Percentiles rank a stretch among this genome's conserved stretches.
phyloP scores from a whole-genome alignment of 495 filamentous ascomycete genomes.

The Lasiosphaeria hispida region DNA sequence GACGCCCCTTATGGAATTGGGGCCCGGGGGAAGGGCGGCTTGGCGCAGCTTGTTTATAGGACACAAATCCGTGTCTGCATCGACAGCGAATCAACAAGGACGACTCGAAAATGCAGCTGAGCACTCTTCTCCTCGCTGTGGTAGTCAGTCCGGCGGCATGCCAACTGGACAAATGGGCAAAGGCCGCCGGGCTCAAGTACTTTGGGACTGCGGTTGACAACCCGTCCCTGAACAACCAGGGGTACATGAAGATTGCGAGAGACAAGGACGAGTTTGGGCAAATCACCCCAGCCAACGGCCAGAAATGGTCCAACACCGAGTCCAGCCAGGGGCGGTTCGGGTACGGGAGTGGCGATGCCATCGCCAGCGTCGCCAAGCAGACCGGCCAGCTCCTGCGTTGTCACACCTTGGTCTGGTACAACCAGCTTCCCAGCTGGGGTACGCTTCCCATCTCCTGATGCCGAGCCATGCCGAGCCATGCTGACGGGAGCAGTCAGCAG shows the following conservation, averaged over 20 bases:
- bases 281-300: slow-evolving; percentile 54
- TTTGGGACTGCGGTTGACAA: slow-evolving; percentile 61
- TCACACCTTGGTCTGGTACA: slow-evolving; percentile 59
- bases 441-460: too few relatives aligned
- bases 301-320: slow-evolving; percentile 47
- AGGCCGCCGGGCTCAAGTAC: slow-evolving; percentile 49
- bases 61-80: too few relatives aligned
- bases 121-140: not conserved
- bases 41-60: too few relatives aligned
- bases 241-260: slow-evolving; percentile 39
- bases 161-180: slow-evolving; percentile 47
- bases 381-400: slow-evolving; percentile 53
- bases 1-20: too few relatives aligned
- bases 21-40: too few relatives aligned
- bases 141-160: not conserved
- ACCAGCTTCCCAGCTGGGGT: slow-evolving; percentile 55
- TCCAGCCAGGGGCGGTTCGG: slow-evolving; percentile 42
- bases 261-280: slow-evolving; percentile 53
- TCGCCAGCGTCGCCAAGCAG: slow-evolving; percentile 46
- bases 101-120: not conserved
- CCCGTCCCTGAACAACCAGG: slow-evolving; percentile 46
- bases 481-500: slow-evolving; percentile 12
- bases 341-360: slow-evolving; percentile 45
- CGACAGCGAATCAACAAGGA: too few relatives aligned
- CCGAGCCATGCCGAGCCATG: not conserved